Evolutionary conservation across 768 basidiomycete genomes (phyloP).

Genomic region (Nidularia sp.): DNA sequence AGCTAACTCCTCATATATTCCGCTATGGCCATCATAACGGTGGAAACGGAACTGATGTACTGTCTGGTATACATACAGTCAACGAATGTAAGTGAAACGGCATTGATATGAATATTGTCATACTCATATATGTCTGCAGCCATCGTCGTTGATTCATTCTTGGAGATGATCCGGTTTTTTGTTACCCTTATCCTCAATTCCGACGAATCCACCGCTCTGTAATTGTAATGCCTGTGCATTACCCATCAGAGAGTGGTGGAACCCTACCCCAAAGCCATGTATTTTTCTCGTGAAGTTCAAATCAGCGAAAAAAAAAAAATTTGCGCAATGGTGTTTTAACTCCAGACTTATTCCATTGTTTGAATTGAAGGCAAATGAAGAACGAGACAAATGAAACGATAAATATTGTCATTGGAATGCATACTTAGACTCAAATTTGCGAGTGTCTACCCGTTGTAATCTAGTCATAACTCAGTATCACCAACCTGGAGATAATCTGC

Average conservation of each 20-base stretch:
- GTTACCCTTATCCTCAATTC: constrained; percentile 61
- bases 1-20: constrained; percentile 59
- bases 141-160: constrained; percentile 42
- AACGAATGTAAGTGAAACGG: constrained; percentile 53
- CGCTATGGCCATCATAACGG: constrained; percentile 52
- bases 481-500: constrained; percentile 8
- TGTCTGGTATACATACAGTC: constrained; percentile 60
- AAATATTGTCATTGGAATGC: too few relatives aligned
- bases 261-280: too few relatives aligned
- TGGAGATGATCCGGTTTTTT: constrained; percentile 68
- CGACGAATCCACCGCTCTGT: constrained; percentile 45
- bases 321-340: too few relatives aligned
- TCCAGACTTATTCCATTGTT: too few relatives aligned
- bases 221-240: background rate
- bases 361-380: too few relatives aligned
- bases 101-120: background rate
- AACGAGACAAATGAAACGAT: too few relatives aligned
- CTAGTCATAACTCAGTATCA: too few relatives aligned
- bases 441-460: too few relatives aligned
- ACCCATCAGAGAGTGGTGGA: too few relatives aligned
- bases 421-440: too few relatives aligned
- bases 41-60: constrained; percentile 20
- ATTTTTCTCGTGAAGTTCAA: too few relatives aligned
- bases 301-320: too few relatives aligned
- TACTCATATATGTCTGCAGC: constrained; percentile 27